A percentile compares a stretch with the other conserved stretches of the same genome.
phyloP scores from a whole-genome alignment of 2,329 filamentous ascomycete species.

The Phialemoniopsis sp. region DNA sequence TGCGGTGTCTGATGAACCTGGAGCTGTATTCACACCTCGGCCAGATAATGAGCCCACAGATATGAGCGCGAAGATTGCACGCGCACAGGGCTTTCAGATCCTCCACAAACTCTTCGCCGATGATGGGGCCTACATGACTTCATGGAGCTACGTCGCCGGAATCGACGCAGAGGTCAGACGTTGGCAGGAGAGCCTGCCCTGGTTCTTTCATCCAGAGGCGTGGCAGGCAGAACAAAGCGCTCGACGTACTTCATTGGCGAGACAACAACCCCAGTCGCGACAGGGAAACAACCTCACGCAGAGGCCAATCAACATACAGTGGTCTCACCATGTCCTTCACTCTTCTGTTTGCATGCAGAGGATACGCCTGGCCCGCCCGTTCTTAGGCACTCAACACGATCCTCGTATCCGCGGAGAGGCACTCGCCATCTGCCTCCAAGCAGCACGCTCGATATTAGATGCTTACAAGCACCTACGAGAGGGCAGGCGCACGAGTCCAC shows the following conservation, averaged over 20 bases:
- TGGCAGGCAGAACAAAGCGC: no score
- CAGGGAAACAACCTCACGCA: conserved; percentile 4
- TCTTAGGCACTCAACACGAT: conserved; percentile 1
- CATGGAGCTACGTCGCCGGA: no score
- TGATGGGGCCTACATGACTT: not conserved
- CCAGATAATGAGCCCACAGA: conserved; percentile 8
- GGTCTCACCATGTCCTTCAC: conserved; percentile 12
- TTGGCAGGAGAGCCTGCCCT: no score
- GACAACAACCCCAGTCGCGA: not conserved
- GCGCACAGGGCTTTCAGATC: conserved; percentile 8
- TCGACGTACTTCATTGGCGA: no score
- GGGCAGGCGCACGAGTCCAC: no score
- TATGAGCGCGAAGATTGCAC: conserved; percentile 12
- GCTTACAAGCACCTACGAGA: no score
- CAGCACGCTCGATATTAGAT: no score
- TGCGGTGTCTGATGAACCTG: not conserved
- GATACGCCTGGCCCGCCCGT: conserved; percentile 12
- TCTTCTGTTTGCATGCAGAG: conserved; percentile 13
- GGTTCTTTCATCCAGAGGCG: no score
- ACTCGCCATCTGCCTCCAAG: no score
- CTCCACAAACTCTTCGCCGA: conserved; percentile 6
- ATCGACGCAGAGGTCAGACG: no score
- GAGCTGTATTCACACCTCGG: conserved; percentile 1
- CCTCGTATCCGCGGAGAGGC: no score
- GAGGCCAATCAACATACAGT: conserved; percentile 7